These are phyloP conservation scores for Paraphoma sp. DNA, from an alignment of 2,329 filamentous ascomycete species.

Conservation along the genomic window DNA sequence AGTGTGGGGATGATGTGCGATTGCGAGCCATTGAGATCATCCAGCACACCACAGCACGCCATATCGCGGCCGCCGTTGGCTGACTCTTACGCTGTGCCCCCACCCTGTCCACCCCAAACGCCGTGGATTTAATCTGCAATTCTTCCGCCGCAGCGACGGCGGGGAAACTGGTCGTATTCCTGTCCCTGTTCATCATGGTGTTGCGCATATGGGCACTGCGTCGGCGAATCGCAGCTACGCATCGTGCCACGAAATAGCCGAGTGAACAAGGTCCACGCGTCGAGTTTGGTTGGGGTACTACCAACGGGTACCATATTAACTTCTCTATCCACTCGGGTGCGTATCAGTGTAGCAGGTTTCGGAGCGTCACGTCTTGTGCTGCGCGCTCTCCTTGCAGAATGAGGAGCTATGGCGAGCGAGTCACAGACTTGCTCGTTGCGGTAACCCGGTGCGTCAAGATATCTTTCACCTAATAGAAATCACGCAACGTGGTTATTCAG, in stretches of 20 bases:
- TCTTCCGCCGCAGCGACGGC: constrained; percentile 20
- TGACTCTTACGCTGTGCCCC: constrained; percentile 26
- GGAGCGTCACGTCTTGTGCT: constrained; percentile 19
- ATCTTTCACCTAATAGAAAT: constrained; percentile 31
- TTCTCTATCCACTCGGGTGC: constrained; percentile 24
- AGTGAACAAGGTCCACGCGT: constrained; percentile 32
- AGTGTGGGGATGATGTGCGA: constrained; percentile 37
- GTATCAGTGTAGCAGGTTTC: constrained; percentile 20
- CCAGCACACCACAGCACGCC: constrained; percentile 48
- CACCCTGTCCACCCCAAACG: constrained; percentile 25
- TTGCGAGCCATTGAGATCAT: constrained; percentile 38
- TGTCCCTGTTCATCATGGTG: constrained; percentile 29
- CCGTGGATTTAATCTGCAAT: constrained; percentile 21
- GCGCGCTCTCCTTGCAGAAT: constrained; percentile 24
- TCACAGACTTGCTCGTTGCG: constrained; percentile 17
- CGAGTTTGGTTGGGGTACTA: constrained; percentile 18
- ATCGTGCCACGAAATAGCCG: constrained; percentile 16
- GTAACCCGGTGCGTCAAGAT: constrained; percentile 14
- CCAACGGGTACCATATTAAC: constrained; percentile 23
- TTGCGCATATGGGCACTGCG: constrained; percentile 21
- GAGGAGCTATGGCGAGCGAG: constrained; percentile 27
- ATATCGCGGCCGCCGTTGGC: constrained; percentile 32
- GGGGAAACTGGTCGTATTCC: constrained; percentile 8
- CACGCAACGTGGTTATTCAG: constrained; percentile 16
- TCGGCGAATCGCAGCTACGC: constrained; percentile 30